Evolutionary conservation across 768 basidiomycete species (phyloP), one percentile per base, ranked within the genome.

Genomic region (Strobilomyces confusus): DNA sequence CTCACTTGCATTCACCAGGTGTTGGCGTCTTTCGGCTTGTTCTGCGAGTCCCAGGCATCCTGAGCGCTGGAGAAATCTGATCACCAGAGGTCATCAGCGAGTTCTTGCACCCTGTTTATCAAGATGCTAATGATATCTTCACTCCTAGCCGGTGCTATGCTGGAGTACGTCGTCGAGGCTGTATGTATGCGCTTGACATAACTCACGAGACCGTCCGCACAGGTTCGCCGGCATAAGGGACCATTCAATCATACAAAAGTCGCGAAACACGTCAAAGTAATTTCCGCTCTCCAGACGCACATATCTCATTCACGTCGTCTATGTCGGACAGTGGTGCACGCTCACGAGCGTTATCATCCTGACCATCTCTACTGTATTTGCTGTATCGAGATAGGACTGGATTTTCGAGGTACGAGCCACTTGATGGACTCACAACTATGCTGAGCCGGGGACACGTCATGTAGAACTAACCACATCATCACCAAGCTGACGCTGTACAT

Each of bases 1-100:
- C n/a, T 37, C 2, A 12, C 11, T 51, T 11, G 19, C 14, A 13
- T 44, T 44, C 19, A 17, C 30, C 44, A 51, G 51, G 44, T 26
- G 13, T 11, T 51, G 7, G 36, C 26, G 11, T 44, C 51, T 4
- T 30, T 51, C n/a, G 43, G 0, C 4, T 51, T 43, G 1, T 51
- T 45, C 17, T 45, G 43, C 38, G 51, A 51, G 51, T 51, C 23
- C 4, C 20, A 9, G 12, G 2, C 23, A 15, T 37, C 8, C n/a
- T n/a, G 15, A 13, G 14, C 25, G 4, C 11, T 22, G 13, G 19
- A 44, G 5, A 7, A 6, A 29, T 17, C 36, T 51, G 13, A 51
- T 22, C 26, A 51, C 43, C 51, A 6, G n/a, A 44, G 26, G 51
- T 51, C 36, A 30, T 51, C 29, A 22, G 36, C n/a, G 51, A 38